phyloP scores from a whole-genome alignment of 345 rosid species.

The Geranium brycei region DNA sequence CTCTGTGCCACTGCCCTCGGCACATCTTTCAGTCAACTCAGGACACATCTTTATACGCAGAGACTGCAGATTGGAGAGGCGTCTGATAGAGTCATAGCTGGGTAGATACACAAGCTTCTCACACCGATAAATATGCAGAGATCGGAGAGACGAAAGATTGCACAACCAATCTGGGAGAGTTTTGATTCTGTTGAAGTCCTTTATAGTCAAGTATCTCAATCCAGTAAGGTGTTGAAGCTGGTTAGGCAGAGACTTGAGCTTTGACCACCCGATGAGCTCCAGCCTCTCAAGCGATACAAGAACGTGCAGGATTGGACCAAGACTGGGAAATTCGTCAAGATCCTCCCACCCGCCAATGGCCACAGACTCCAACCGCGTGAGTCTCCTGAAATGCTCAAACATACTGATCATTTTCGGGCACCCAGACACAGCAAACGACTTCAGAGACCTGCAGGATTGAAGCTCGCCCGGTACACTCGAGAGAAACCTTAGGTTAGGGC shows the following conservation, averaged over 20 bases:
- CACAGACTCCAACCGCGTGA: not conserved
- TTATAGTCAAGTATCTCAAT: not conserved
- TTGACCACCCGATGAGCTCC: not conserved
- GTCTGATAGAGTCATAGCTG: too few species aligned
- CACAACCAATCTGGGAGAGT: conserved; percentile 2
- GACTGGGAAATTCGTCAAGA: not conserved
- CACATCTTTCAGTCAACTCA: not conserved
- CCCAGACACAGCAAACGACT: not conserved
- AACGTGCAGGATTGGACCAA: not conserved
- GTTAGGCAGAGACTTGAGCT: not conserved
- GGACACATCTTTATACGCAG: too few species aligned
- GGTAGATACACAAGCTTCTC: not conserved
- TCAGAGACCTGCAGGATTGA: not conserved
- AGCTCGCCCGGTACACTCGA: too few species aligned
- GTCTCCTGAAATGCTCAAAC: too few species aligned
- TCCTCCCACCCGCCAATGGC: not conserved
- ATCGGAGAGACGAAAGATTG: conserved; percentile 1
- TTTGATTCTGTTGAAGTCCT: not conserved
- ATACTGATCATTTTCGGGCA: too few species aligned
- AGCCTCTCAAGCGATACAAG: not conserved
- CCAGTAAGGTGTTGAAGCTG: conserved; percentile 9
- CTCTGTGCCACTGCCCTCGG: not conserved
- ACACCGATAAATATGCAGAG: not conserved
- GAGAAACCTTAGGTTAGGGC: not conserved
- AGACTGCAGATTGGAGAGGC: too few species aligned